These are phyloP conservation scores for Phylloboletellus chloephorus DNA, from an alignment of 1,284 basidiomycete genomes.

Conservation along the genomic window DNA sequence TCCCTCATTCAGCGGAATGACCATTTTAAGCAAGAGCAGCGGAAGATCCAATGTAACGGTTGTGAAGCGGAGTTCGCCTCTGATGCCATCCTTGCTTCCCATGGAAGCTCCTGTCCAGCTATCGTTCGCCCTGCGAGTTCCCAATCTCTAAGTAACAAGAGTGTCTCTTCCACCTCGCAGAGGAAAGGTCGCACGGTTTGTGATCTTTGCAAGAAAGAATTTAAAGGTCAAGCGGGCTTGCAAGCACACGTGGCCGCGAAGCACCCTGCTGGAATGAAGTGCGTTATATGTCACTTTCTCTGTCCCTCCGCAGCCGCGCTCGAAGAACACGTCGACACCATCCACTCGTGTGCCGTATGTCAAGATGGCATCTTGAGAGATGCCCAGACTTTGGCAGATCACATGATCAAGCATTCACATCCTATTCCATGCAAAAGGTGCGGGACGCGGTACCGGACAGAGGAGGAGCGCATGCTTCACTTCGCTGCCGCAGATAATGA, in stretches of 20 bases:
- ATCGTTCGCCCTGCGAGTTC: constrained; percentile 13
- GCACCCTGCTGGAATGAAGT: constrained; percentile 21
- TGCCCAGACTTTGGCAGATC: constrained; percentile 24
- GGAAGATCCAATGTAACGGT: constrained; percentile 2
- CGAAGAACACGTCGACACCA: constrained; percentile 24
- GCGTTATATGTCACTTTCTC: constrained; percentile 23
- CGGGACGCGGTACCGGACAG: constrained; percentile 27
- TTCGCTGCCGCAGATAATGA: constrained; percentile 22
- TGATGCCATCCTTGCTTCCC: constrained; percentile 2
- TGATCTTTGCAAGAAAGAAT: constrained; percentile 25
- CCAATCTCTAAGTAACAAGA: constrained; percentile 15
- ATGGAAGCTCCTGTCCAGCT: constrained; percentile 17
- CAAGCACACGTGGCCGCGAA: constrained; percentile 25
- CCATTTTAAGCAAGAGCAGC: constrained; percentile 24
- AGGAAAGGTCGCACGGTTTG: constrained; percentile 18
- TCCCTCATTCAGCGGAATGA: constrained; percentile 28
- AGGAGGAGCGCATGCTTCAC: constrained; percentile 25
- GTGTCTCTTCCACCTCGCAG: constrained; percentile 1
- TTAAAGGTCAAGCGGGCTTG: constrained; percentile 22
- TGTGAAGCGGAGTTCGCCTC: constrained; percentile 9
- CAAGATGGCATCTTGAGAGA: constrained; percentile 28
- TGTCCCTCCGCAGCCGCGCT: constrained; percentile 23
- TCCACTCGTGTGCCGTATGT: constrained; percentile 27
- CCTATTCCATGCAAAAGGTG: constrained; percentile 25
- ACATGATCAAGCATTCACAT: constrained; percentile 26